Evolutionary conservation across 441 rosid genomes (phyloP), one percentile per base, ranked within the genome.

Genomic region (Gossypium schwendimanii): DNA sequence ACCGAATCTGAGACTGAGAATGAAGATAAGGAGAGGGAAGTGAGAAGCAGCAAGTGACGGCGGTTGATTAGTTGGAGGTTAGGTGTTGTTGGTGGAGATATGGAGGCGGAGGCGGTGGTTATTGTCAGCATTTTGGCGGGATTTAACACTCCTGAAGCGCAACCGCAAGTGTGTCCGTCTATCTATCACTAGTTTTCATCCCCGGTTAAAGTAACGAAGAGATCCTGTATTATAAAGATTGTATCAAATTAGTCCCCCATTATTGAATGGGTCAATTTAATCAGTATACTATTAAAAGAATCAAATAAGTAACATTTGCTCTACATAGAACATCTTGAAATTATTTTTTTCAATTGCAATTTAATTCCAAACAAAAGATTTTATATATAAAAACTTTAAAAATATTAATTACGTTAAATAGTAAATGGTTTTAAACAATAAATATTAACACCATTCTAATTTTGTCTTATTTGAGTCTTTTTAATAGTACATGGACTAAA

Each of bases 21-120:
- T 54, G 72, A 74, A 72, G 85, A 59, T 63, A 71, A 18, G 69
- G 89, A 82, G 70, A 88, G 73, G 17, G 87, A 80, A 31, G 80
- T 44, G 68, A 88, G 84, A 80, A 88, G 84, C 21, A 63, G 84
- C 21, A 63, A 17, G 58, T 70, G 80, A 53, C 93, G 93, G 31
- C 90, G 86, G 68, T 54, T 69, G 17, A 80, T 62, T 69, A 75
- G 80, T 55, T 72, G 18, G 52, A 41, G 17, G 68, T 4, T 39
- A 65, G 66, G 71, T 12, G 75, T 2, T 20, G 79, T 4, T 11
- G 77, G 59, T 62, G 80, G 71, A 17, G 77, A 26, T 31, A 49
- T 20, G 14, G 74, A 60, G 8, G 72, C 7, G 72, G 18, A 24
- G 18, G 61, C 20, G 15, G 72, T 36, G 5, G 75, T 64, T 41